Evolutionary conservation across 306 rosid species (phyloP), one percentile per base, ranked within the genome.

Genomic region (Quercus rubra): DNA sequence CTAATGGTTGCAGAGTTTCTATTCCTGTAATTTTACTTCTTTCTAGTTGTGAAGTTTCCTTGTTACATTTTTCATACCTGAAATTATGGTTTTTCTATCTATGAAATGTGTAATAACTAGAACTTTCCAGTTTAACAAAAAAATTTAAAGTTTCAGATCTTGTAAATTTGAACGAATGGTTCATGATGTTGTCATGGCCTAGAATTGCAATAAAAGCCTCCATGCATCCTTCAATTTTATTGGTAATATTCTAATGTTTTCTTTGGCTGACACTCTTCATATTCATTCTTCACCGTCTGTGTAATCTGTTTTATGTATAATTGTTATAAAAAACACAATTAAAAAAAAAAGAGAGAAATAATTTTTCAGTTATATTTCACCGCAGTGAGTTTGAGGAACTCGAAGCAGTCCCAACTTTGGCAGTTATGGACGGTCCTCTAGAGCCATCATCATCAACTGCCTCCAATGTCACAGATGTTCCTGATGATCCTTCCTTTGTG

Each of bases 371-470:
- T 74, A 49, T 78, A 55, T 74, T 66, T 74, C 79, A 21, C 75
- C 83, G 81, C 84, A 88, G 92, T 14, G 92, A 83, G 78, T 88
- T 88, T 80, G 92, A 86, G 82, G 89, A 88, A 73, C 82, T 88
- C 54, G 90, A 88, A 77, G 89, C 92, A 46, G 92, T 88, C 31
- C 90, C 90, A 67, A 88, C 92, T 38, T 66, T 86, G 90, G 92
- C 92, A 84, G 88, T 88, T 57, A 88, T 88, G 79, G 89, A 88
- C 68, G 92, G 89, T 86, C 92, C 89, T 70, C 85, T 84, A 20
- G 92, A 86, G 43, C 88, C 92, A 17, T 66, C 92, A 46, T 64
- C 86, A 19, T 84, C 88, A 58, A 74, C 80, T 72, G 54, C 80
- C 76, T 82, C 88, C 82, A 84, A 86, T 84, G 85, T 43, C 49